phyloP scores from a whole-genome alignment of 768 basidiomycete genomes.

The Pleurotus pulmonarius region DNA sequence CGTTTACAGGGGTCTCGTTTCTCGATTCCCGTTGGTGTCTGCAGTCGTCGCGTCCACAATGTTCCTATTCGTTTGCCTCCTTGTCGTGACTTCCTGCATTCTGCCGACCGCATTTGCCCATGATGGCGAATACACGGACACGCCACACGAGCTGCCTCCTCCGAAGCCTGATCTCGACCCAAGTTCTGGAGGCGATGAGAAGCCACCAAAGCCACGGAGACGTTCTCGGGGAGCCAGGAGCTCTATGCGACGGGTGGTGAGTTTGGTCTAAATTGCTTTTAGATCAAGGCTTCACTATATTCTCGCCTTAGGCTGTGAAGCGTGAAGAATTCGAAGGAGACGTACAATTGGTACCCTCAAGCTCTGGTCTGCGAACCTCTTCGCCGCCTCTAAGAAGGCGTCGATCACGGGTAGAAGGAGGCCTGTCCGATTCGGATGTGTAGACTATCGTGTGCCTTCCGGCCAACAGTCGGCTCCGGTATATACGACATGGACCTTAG shows the following conservation, averaged over 20 bases:
- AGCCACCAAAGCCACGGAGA: slow-evolving; percentile 15
- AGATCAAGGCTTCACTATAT: background rate
- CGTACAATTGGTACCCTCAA: slow-evolving; percentile 26
- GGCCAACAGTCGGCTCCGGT: slow-evolving; percentile 3
- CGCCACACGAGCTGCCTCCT: background rate
- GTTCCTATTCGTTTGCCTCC: slow-evolving; percentile 45
- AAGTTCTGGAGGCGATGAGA: slow-evolving; percentile 14
- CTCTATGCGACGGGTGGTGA: slow-evolving; percentile 19
- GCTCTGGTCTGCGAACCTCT: slow-evolving; percentile 17
- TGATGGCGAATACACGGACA: slow-evolving; percentile 3
- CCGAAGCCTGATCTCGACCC: slow-evolving; percentile 10
- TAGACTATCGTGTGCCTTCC: slow-evolving; percentile 9
- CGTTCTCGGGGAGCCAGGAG: slow-evolving; percentile 21
- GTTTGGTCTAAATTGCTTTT: slow-evolving; percentile 4
- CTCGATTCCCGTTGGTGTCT: slow-evolving; percentile 62
- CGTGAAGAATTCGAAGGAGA: slow-evolving; percentile 19
- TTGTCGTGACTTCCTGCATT: slow-evolving; percentile 46
- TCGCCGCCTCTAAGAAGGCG: slow-evolving; percentile 40
- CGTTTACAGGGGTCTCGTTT: slow-evolving; percentile 55
- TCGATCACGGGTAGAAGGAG: slow-evolving; percentile 35
- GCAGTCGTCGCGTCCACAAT: slow-evolving; percentile 40
- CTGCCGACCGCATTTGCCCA: slow-evolving; percentile 40
- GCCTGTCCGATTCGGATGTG: slow-evolving; percentile 25
- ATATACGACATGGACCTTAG: slow-evolving; percentile 3
- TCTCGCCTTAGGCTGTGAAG: slow-evolving; percentile 21